These are phyloP conservation scores for Mucor irregularis DNA, from an alignment of 371 early-diverging fungal species.

Conservation along the genomic window DNA sequence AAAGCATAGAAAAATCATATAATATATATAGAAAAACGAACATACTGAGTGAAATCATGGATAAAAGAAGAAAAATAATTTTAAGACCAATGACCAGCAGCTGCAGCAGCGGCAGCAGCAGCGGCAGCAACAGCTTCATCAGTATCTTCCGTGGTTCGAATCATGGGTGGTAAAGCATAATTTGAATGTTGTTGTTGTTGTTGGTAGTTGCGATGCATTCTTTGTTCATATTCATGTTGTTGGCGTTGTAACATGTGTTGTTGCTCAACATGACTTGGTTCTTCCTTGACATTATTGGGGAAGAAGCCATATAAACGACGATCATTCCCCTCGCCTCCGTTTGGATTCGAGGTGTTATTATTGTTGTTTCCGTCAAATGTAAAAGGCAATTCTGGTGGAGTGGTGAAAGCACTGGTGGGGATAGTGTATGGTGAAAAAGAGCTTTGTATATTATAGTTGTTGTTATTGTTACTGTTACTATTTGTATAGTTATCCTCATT, in stretches of 20 bases:
- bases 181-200: slow-evolving; percentile 15
- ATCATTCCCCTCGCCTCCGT: neutral
- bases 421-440: slow-evolving; percentile 22
- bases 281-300: slow-evolving; percentile 12
- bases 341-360: neutral
- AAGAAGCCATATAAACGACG: neutral
- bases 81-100: slow-evolving; percentile 21
- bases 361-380: slow-evolving; percentile 9
- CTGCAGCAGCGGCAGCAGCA: too few species aligned
- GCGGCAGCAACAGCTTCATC: too few species aligned
- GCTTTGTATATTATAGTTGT: slow-evolving; percentile 11
- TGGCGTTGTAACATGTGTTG: slow-evolving; percentile 11
- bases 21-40: neutral
- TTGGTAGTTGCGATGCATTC: slow-evolving; percentile 17
- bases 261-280: slow-evolving; percentile 13
- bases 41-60: neutral
- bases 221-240: slow-evolving; percentile 20
- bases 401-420: slow-evolving; percentile 17
- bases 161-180: slow-evolving; percentile 26
- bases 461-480: neutral
- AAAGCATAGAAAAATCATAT: neutral
- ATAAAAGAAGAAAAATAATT: neutral
- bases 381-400: slow-evolving; percentile 16
- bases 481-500: slow-evolving; percentile 1
- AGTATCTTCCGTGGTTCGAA: slow-evolving; percentile 20